Base-by-base conservation (phyloP, 2,329 filamentous ascomycete genomes). In the Metarhizium robertsii region DNA sequence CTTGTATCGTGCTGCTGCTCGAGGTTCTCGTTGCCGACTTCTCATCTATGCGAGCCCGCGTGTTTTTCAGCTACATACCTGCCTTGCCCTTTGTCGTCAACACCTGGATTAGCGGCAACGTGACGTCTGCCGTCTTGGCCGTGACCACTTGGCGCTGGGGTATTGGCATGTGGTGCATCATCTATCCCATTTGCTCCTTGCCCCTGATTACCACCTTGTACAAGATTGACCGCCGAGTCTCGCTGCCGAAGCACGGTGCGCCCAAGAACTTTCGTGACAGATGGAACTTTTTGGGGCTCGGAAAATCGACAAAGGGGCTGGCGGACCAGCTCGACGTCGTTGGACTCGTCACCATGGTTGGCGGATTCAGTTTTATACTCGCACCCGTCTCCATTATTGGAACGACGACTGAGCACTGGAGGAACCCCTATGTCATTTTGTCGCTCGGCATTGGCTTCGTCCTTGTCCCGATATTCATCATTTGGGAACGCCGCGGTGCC, bases 51-150 rank as follows among this genome's bases (percentile, higher is more conserved):
- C 73, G 80, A 6, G 77, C 79, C 3, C 79, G 83, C 57, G 71
- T 85, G 2, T 73, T 85, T 56, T 84, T 83, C 70, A 83, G 79
- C 20, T 85, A 83, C 54, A 70, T 86, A n/a, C 81, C 81, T 0
- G 78, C 79, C 0, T 64, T 77, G 3, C 82, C 82, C 0, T 84
- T 83, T 61, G 63, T 85, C 48, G 72, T 83, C 65, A 86, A 85
- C 62, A 82, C 82, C 0, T 86, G 83, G 83, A 74, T 85, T 14
- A 80, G 79, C 58, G 83, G 83, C 20, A 76, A 80, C 58, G 69
- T 86, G 52, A 76, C 79, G 0, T 64, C 67, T 0, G 73, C 78
- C 0, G 79, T 85, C 0, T 62, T 85, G 20, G 61, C 55, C 0
- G 65, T 63, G 2, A 79, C 79, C 0, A 76, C 71, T 2, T 86